Base-by-base conservation (phyloP, 805 yeast species). In the Nakazawaea anatomiae region DNA sequence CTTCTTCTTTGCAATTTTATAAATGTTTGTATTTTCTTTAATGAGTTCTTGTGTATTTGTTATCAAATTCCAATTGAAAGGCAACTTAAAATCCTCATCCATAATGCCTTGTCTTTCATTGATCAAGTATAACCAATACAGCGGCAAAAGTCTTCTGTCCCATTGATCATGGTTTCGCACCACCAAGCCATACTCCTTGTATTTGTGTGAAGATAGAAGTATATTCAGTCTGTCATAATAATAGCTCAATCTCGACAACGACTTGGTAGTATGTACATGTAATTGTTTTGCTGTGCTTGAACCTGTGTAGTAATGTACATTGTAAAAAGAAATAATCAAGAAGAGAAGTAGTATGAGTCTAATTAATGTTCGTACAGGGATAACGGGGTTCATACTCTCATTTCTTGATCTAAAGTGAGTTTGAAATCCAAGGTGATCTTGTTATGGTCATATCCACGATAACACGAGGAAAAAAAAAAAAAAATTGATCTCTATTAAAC, bases 1-100 rank as follows among this genome's bases (percentile, higher is more conserved):
- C 29, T 39, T 41, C 34, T 45, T 28, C 6, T 25, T 27, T 4
- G 30, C n/a, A 3, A 50, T 29, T 28, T 42, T 36, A 42, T 29
- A 12, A 32, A 25, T 45, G 9, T 36, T 30, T 6, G 40, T 18
- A 41, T 50, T 42, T 1, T 42, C 25, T 18, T 38, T n/a, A 12
- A 50, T 36, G 18, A 12, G 8, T 6, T 31, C 30, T 11, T 34
- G 39, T 10, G 34, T 31, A 14, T 50, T 38, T 36, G 46, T 41
- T 27, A 52, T 27, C 9, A 52, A 28, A 44, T 52, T 47, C 54
- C 54, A 52, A 41, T 47, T 48, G 40, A 52, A 52, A 6, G 54
- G 54, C 25, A 52, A 42, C 30, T 25, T 34, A 36, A 44, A 42
- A 25, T 44, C 51, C 9, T 43, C 29, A 12, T 30, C 40, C 11